phyloP scores from a whole-genome alignment of 768 basidiomycete genomes.

The Termitomyces sp. region DNA sequence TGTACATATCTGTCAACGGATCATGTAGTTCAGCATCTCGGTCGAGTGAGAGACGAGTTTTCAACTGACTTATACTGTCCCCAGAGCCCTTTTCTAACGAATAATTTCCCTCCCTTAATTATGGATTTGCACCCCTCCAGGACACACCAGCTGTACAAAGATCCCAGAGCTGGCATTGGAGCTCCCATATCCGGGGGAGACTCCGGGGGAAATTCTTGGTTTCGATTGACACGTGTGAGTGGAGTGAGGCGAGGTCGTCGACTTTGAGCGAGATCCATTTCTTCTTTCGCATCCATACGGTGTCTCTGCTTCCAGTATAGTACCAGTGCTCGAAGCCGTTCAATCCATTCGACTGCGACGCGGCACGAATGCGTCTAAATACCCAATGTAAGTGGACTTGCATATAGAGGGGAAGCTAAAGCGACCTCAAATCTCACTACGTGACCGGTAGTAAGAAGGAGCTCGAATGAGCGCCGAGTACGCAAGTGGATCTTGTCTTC shows the following conservation, averaged over 20 bases:
- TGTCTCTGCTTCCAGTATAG: constrained; percentile 80
- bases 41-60: background rate
- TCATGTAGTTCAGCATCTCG: background rate
- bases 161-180: constrained; percentile 51
- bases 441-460: constrained; percentile 63
- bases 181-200: constrained; percentile 47
- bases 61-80: constrained; percentile 73
- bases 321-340: constrained; percentile 61
- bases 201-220: constrained; percentile 42
- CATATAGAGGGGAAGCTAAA: background rate
- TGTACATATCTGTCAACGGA: constrained; percentile 50
- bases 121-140: constrained; percentile 76
- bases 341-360: constrained; percentile 83
- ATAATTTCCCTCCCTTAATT: constrained; percentile 67
- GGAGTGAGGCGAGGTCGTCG: constrained; percentile 59
- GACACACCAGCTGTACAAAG: constrained; percentile 85
- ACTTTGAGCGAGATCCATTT: constrained; percentile 73
- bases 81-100: constrained; percentile 60
- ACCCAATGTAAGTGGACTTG: background rate
- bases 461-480: constrained; percentile 72
- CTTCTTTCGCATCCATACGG: constrained; percentile 66
- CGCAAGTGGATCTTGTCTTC: constrained; percentile 41
- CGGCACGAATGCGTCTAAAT: constrained; percentile 56
- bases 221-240: constrained; percentile 34
- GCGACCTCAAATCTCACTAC: constrained; percentile 77